Evolutionary conservation across 345 rosid species (phyloP).

Genomic region (Psidium guajava): DNA sequence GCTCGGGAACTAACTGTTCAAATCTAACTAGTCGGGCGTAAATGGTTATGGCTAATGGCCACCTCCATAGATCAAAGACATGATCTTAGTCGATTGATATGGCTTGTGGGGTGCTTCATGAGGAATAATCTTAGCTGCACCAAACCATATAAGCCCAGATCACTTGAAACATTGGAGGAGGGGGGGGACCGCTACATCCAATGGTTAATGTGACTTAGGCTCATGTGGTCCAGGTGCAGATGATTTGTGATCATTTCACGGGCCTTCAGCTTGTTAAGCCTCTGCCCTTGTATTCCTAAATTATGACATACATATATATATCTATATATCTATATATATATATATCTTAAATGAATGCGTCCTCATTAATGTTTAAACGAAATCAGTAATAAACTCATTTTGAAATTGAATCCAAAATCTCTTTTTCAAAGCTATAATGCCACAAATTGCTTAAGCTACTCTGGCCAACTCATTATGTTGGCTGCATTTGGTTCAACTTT

Average conservation of each 20-base stretch:
- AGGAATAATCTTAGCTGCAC: neutral
- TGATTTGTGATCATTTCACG: rapidly evolving
- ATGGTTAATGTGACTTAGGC: no score
- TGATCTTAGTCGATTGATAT: neutral
- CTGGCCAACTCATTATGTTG: neutral
- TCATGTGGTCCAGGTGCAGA: neutral
- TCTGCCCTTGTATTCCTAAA: no score
- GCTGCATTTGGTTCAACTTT: no score
- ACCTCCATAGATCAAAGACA: neutral
- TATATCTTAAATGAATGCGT: neutral
- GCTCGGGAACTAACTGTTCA: neutral
- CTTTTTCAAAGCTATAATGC: neutral
- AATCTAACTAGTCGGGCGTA: neutral
- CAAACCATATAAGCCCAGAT: neutral
- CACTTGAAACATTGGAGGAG: no score
- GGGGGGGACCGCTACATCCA: no score
- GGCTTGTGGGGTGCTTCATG: neutral
- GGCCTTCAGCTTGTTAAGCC: neutral
- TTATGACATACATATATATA: no score
- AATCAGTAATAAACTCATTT: neutral
- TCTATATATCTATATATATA: no score
- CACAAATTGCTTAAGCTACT: neutral
- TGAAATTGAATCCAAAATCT: neutral
- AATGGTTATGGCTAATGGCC: neutral
- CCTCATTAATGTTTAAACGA: neutral